Evolutionary conservation across 2,329 filamentous ascomycete species (phyloP), one percentile per base, ranked within the genome.

Genomic region (Penicillium sp.): DNA sequence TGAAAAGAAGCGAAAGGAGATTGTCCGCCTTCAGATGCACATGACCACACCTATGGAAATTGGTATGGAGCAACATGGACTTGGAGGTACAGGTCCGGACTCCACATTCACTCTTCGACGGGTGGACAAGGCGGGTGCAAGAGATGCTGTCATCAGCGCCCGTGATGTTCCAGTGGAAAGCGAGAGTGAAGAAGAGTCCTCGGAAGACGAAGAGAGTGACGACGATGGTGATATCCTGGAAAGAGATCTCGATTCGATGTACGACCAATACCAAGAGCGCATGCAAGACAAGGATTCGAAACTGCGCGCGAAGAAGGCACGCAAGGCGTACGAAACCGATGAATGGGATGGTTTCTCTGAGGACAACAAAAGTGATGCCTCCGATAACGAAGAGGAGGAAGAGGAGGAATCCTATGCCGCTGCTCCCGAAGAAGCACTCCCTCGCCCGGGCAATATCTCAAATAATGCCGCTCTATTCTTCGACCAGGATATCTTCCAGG

Each of bases 21-120:
- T 98, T 58, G 83, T 96, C n/a, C 87, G 95, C 33, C 89, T 99
- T 89, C 95, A 99, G 75, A 86, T 99, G 80, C 89, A 97, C 77
- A 99, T 99, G 95, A 89, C 88, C 2, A 90, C 92, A 0, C 95
- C 95, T 8, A 95, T 91, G 82, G 95, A 99, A 63, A 96, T 99
- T 61, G 95, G 95, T 68, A 85, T 96, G 78, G 95, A 96, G 71
- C 91, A 95, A 75, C 78, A 84, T 24, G 91, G 91, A 0, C 90
- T 90, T 0, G 80, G 85, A 49, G 93, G 91, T 24, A 87, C 91
- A 49, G 93, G 91, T 22, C 88, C 91, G 43, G 90, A 91, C 46
- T 82, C 90, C 27, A 95, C 96, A 80, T 99, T 99, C 72, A 86
- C 86, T 3, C 82, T 98, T 47, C 96, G 92, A 73, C 79, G 86